These are phyloP conservation scores for Penicillium vulpinum DNA, from an alignment of 2,329 filamentous ascomycete genomes.

Conservation along the genomic window DNA sequence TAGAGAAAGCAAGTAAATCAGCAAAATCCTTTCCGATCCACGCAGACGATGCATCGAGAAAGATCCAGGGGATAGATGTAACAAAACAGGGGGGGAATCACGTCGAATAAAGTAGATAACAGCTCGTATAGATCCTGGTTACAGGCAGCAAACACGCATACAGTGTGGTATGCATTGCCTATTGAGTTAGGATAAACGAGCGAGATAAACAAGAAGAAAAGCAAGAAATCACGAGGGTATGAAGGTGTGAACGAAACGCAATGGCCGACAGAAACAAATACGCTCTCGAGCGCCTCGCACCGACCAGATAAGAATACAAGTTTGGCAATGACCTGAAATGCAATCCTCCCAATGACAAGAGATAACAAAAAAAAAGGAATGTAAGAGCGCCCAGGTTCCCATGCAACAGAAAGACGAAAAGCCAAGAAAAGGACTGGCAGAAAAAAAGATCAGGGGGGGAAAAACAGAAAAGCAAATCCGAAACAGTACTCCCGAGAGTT, in stretches of 20 bases:
- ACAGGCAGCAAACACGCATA: conserved; percentile 9
- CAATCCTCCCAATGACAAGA: conserved; percentile 33
- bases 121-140: conserved; percentile 28
- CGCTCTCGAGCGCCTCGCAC: conserved; percentile 24
- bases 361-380: conserved; percentile 27
- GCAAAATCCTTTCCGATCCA: conserved; percentile 28
- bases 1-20: conserved; percentile 14
- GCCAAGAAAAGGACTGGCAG: conserved; percentile 22
- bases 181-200: conserved; percentile 11
- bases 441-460: conserved; percentile 19
- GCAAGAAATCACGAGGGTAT: conserved; percentile 35
- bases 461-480: conserved; percentile 28
- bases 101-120: conserved; percentile 30
- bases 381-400: conserved; percentile 34
- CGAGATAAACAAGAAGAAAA: conserved; percentile 15
- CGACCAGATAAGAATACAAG: conserved; percentile 31
- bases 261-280: conserved; percentile 22
- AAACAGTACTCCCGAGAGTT: conserved; percentile 39
- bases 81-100: conserved; percentile 28
- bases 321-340: conserved; percentile 32
- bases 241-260: conserved; percentile 29
- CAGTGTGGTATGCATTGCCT: conserved; percentile 9
- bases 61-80: conserved; percentile 29
- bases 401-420: conserved; percentile 30
- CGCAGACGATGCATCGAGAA: conserved; percentile 28